phyloP scores from a whole-genome alignment of 1,284 basidiomycete species.

The Leccinum olivaceoglutinosum region DNA sequence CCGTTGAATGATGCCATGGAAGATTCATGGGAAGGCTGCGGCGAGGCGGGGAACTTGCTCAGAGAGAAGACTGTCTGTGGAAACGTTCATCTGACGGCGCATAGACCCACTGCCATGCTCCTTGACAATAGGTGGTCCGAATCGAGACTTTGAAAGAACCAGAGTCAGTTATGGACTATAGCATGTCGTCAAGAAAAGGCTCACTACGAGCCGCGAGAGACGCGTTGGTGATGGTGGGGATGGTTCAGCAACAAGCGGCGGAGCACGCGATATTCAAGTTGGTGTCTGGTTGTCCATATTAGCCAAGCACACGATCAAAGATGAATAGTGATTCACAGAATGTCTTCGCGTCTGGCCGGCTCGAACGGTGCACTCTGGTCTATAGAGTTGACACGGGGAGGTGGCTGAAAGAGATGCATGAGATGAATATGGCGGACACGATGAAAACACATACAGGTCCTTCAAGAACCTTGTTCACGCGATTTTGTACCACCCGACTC shows the following conservation, averaged over 20 bases:
- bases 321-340: constrained; percentile 11
- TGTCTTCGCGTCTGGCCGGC: constrained; percentile 9
- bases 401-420: constrained; percentile 13
- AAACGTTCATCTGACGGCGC: constrained; percentile 4
- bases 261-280: not conserved
- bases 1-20: constrained; percentile 21
- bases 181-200: not conserved
- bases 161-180: not conserved
- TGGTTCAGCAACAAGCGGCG: constrained; percentile 13
- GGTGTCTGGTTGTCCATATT: constrained; percentile 13
- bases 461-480: not conserved
- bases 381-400: constrained; percentile 5
- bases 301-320: not conserved
- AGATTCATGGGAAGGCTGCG: constrained; percentile 30
- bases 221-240: constrained; percentile 5
- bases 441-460: constrained; percentile 14
- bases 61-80: constrained; percentile 18
- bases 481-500: too few species aligned
- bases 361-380: constrained; percentile 9
- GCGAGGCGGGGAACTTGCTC: constrained; percentile 16
- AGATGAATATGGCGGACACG: not conserved
- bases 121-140: constrained; percentile 27
- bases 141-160: constrained; percentile 24
- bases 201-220: constrained; percentile 20
- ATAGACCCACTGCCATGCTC: constrained; percentile 13